These are phyloP conservation scores for Pseudozyma thailandica DNA, from an alignment of 1,284 basidiomycete genomes.

Conservation along the genomic window DNA sequence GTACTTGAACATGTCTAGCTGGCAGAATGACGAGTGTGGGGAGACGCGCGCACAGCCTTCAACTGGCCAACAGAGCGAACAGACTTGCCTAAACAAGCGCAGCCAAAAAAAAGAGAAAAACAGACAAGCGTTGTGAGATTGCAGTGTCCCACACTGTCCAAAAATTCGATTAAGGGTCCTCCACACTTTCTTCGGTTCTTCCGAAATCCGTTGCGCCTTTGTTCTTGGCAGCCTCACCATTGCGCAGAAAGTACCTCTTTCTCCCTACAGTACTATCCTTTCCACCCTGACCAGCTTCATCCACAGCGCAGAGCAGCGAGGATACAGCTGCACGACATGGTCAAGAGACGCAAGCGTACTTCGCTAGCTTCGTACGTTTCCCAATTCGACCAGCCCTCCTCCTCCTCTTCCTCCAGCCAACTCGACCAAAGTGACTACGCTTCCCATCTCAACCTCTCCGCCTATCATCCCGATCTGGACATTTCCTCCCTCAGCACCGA, in stretches of 20 bases:
- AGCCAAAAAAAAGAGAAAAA: not conserved
- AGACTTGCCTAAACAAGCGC: slow-evolving; percentile 11
- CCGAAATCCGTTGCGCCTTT: slow-evolving; percentile 1
- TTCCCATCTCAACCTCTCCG: slow-evolving; percentile 16
- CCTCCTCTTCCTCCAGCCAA: not conserved
- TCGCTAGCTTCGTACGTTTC: slow-evolving; percentile 10
- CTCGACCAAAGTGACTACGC: not conserved
- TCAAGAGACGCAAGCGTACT: slow-evolving; percentile 37
- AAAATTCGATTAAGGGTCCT: not conserved
- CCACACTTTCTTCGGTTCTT: not conserved
- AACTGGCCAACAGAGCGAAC: too few species aligned
- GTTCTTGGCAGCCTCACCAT: not conserved
- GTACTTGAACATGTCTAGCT: too few species aligned
- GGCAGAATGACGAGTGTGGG: too few species aligned
- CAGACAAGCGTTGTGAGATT: not conserved
- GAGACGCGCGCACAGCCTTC: too few species aligned
- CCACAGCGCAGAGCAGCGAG: not conserved
- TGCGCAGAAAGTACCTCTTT: not conserved
- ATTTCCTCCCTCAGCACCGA: not conserved
- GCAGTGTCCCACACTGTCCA: not conserved
- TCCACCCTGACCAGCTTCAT: not conserved
- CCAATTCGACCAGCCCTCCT: slow-evolving; percentile 5
- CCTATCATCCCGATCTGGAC: slow-evolving; percentile 36
- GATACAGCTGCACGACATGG: not conserved
- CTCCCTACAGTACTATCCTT: not conserved